Base-by-base conservation (phyloP, 2,329 filamentous ascomycete species). In the Tolypocladium guangdongense region DNA sequence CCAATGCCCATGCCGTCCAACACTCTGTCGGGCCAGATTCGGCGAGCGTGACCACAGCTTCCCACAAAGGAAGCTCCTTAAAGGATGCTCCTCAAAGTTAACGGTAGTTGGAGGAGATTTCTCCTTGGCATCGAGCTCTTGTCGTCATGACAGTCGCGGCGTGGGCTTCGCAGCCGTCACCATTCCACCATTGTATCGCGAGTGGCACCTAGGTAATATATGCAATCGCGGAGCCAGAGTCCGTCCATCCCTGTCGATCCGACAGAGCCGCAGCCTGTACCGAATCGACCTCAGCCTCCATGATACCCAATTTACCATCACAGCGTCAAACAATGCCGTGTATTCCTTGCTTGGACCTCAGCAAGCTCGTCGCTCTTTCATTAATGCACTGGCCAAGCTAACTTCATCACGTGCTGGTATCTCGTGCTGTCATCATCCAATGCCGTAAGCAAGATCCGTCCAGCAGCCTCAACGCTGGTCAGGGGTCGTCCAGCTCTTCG, bases 401-500 rank as follows among this genome's bases (percentile, higher is more conserved):
- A 10, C 24, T 45, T n/a, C 5, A 43, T 27, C 43, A 14, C 18
- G 27, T 46, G 43, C 43, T 46, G 43, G 18, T 32, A 32, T 46
- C 18, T 32, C 43, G 41, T 46, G 10, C 16, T 24, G 7, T 32
- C 4, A 4, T 16, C n/a, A 16, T 12, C 27, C 27, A 46, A 12
- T 27, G 27, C 27, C 27, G 8, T 32, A 6, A 20, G 6, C 22
- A 5, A 14, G 1, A 32, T 46, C 43, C 5, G n/a, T 32, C 27
- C 27, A 32, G 4, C 16, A n/a, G 18, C 41, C 41, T 27, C 24
- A 20, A 7, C 18, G 10, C 3, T 49, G 33, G 22, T 47, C 47
- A 37, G 49, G 62, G 55, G 35, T 62, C 63, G 27, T 63, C 64
- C 41, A 68, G 70, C 50, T 71, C 67, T 33, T 73, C 73, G 41